Base-by-base conservation (phyloP, 1,284 basidiomycete species). In the Marasmius tenuissimus region DNA sequence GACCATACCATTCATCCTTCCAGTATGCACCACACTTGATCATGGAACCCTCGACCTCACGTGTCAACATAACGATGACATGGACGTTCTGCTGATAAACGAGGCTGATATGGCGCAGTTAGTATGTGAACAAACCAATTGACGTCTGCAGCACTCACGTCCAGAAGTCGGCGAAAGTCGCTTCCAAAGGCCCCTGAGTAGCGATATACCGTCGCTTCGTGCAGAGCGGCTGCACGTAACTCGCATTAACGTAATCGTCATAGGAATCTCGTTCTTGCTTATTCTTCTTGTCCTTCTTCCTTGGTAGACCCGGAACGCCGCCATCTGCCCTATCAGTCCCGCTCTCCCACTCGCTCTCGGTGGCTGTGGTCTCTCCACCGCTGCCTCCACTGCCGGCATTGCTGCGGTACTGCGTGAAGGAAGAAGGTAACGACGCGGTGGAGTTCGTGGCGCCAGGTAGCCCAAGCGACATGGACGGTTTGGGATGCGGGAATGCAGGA, bases 1-100 rank as follows among this genome's bases (percentile, higher is more conserved):
- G 82, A 1, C 94, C 95, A 71, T 91, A 96, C 27, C 77, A 72
- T 12, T 81, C 80, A 34, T 89, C 85, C 27, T 83, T 80, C 96
- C 96, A 98, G 74, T 99, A 99, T 37, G 89, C 82, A 47, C 94
- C 94, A 72, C 96, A 97, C 75, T 99, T 98, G 66, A 94, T 80
- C 67, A 88, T 85, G 5, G 93, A 87, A 42, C 92, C 93, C 75
- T 99, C 97, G 65, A 92, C 83, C 73, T 98, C 93, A 57, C 91
- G 90, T 0, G 97, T 98, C 61, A 98, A 86, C 94, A 94, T 96
- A 62, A 91, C 85, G 63, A 93, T 90, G 58, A 93, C 86, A 66
- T 87, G 86, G 0, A 90, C 85, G 67, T 92, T 89, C 72, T 93
- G 91, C 69, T 93, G 88, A 91, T 91, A 93, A 61, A 86, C 85